A percentile compares a stretch with the other conserved stretches of the same genome.
These are phyloP conservation scores for Sporisorium scitamineum DNA, from an alignment of 1,284 basidiomycete genomes.

Conservation along the genomic window DNA sequence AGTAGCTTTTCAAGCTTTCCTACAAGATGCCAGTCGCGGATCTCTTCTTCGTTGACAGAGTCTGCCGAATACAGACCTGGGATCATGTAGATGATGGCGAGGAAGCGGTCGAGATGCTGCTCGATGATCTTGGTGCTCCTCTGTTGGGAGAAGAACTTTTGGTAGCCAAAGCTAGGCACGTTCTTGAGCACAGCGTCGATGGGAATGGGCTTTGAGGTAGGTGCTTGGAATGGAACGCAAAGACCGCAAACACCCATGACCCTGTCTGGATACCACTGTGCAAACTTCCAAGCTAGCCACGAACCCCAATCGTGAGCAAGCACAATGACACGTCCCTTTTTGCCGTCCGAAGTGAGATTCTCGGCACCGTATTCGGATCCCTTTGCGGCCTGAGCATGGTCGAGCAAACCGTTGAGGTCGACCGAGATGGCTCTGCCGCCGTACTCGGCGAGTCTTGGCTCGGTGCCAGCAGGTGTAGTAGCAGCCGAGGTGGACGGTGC, in stretches of 20 bases:
- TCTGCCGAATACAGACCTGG: slow-evolving; percentile 49
- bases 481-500: slow-evolving; percentile 39
- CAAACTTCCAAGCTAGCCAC: slow-evolving; percentile 57
- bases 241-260: slow-evolving; percentile 57
- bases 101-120: slow-evolving; percentile 52
- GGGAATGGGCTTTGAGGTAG: slow-evolving; percentile 37
- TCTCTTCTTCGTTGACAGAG: slow-evolving; percentile 39
- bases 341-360: slow-evolving; percentile 32
- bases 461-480: slow-evolving; percentile 20
- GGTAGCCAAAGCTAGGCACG: slow-evolving; percentile 59
- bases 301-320: slow-evolving; percentile 62
- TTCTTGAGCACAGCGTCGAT: slow-evolving; percentile 42
- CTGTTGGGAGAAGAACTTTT: slow-evolving; percentile 57
- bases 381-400: slow-evolving; percentile 46
- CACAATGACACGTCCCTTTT: slow-evolving; percentile 51
- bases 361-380: slow-evolving; percentile 44
- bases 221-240: slow-evolving; percentile 51
- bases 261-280: slow-evolving; percentile 48
- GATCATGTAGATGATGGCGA: slow-evolving; percentile 52
- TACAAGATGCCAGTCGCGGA: slow-evolving; percentile 43
- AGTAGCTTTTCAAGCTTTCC: slow-evolving; percentile 56
- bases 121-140: slow-evolving; percentile 57
- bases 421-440: slow-evolving; percentile 48
- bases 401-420: slow-evolving; percentile 57
- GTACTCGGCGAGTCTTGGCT: slow-evolving; percentile 52